Base-by-base conservation (phyloP, 129 eudicot species). In the Escallonia rubra region DNA sequence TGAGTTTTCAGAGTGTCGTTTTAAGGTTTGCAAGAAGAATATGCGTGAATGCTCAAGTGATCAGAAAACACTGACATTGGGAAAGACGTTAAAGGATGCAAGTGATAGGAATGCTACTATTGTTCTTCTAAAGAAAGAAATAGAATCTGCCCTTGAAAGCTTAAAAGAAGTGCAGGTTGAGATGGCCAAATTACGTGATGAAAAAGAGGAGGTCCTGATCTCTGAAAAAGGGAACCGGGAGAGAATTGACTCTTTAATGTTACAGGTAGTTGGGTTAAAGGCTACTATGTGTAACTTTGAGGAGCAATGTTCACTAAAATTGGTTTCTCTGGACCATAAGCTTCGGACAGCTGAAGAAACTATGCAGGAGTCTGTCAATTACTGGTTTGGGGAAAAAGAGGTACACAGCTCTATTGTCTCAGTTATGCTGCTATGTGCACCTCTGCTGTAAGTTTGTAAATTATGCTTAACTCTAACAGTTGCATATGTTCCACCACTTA, bases 111-210 rank as follows among this genome's bases (percentile, higher is more conserved):
- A 88, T 62, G 72, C 79, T 70, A 78, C 96, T 38, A 72, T 82
- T 56, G 48, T 39, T 68, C 96, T 88, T 69, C 70, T 91, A 60
- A 81, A 72, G 74, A 85, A 79, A 62, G 98, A 91, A 85, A 80
- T 91, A 48, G 96, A 88, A 73, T 77, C 78, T 77, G 95, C 96
- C 11, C 81, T 86, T 56, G 80, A 67, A 67, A 88, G 95, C 81
- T 82, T 91, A 43, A 81, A 81, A 74, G 85, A 76, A 74, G 87
- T 88, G 76, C 95, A 91, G 71, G 73, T 62, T 16, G 90, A 86
- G 80, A 78, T 86, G 85, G 79, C 70, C 44, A 77, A 66, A 51
- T 64, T 93, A 51, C 76, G 63, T 41, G 66, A 68, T 51, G 90
- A 89, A 82, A 84, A 81, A 74, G 79, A 84, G 65, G 74, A 46